Conservation (phyloP, 2,329 filamentous ascomycete species). For the Fonsecaea erecta region DNA sequence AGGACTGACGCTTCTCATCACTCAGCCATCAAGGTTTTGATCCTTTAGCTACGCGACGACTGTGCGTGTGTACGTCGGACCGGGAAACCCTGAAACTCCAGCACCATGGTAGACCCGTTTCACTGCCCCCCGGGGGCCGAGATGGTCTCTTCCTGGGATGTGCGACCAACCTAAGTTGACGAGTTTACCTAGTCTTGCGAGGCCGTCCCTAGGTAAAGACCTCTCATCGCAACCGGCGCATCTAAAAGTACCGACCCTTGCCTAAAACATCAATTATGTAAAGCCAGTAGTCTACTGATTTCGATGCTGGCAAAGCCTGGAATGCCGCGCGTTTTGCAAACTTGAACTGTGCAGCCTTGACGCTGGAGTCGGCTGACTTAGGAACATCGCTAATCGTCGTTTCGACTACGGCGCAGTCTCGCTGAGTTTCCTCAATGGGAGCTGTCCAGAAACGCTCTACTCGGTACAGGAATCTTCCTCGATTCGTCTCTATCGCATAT, state of each 20-base stretch:
- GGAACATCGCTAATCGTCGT: neutral
- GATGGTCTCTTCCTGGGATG: neutral
- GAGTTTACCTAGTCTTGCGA: neutral
- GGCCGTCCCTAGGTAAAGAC: no score
- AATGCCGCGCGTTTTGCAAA: neutral
- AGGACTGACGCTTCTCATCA: neutral
- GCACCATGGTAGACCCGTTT: neutral
- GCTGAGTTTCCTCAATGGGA: neutral
- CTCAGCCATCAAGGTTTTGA: neutral
- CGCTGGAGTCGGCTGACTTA: neutral
- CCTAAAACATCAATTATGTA: neutral
- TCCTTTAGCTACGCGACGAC: neutral
- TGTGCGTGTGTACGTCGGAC: neutral
- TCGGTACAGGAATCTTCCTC: no score
- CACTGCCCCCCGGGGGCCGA: neutral
- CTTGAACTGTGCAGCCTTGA: neutral
- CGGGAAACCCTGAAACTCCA: constrained; percentile 6
- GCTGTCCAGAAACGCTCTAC: no score
- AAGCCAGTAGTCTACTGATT: neutral
- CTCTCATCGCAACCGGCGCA: neutral
- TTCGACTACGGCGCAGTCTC: neutral
- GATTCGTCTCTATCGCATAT: neutral
- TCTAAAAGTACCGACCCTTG: neutral
- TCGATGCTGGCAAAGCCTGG: neutral
- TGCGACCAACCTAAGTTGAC: neutral